phyloP scores from a whole-genome alignment of 2,329 filamentous ascomycete species.

The Aspergillus pseudoterreus region DNA sequence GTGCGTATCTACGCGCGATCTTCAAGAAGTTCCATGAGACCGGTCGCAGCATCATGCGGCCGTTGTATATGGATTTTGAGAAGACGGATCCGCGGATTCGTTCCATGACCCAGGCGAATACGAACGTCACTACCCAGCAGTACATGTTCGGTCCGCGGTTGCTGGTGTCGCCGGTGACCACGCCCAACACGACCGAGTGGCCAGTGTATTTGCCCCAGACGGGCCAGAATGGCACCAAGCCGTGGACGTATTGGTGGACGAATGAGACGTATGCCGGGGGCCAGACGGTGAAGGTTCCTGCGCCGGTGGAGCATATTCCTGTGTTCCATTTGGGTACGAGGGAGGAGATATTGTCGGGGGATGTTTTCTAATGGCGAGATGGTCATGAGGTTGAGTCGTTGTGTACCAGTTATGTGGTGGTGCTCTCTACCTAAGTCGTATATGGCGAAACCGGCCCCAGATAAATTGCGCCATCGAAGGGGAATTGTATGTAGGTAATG shows the following conservation, averaged over 20 bases:
- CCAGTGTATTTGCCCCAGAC: slow-evolving; percentile 34
- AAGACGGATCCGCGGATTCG: slow-evolving; percentile 21
- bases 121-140: slow-evolving; percentile 35
- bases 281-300: slow-evolving; percentile 35
- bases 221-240: slow-evolving; percentile 17
- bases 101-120: slow-evolving; percentile 23
- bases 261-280: slow-evolving; percentile 38
- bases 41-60: slow-evolving; percentile 35
- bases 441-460: too few species aligned
- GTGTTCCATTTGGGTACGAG: slow-evolving; percentile 60
- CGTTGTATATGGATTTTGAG: slow-evolving; percentile 38
- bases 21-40: slow-evolving; percentile 32
- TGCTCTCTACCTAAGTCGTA: too few species aligned
- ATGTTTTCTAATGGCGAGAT: slow-evolving; percentile 8
- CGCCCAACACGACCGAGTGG: slow-evolving; percentile 35
- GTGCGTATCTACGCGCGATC: slow-evolving; percentile 26
- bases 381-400: too few species aligned
- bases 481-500: too few species aligned
- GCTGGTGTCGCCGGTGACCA: slow-evolving; percentile 35
- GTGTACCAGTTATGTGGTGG: too few species aligned
- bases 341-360: slow-evolving; percentile 63
- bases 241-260: slow-evolving; percentile 42
- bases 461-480: too few species aligned
- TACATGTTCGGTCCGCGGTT: slow-evolving; percentile 39
- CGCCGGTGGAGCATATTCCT: slow-evolving; percentile 20